These are phyloP conservation scores for Apiospora malaysiana DNA, from an alignment of 2,329 filamentous ascomycete genomes.

Conservation along the genomic window DNA sequence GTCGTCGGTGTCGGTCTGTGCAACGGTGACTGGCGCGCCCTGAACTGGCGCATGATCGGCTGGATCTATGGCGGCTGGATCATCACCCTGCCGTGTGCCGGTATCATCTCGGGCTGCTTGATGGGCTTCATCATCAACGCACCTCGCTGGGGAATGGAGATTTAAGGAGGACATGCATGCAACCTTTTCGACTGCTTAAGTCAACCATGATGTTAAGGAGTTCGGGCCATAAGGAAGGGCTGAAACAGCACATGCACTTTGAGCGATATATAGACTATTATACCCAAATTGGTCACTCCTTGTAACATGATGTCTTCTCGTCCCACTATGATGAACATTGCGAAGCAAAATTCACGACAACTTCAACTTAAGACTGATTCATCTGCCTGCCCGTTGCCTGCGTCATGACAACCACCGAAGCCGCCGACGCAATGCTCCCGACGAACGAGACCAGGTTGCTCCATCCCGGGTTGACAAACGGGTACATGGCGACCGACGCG, in stretches of 20 bases:
- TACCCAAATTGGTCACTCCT: not conserved
- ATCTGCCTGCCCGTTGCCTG: not conserved
- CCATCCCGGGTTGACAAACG: not conserved
- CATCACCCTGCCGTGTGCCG: constrained; percentile 63
- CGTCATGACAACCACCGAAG: not conserved
- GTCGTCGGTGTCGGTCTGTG: constrained; percentile 68
- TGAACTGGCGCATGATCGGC: constrained; percentile 68
- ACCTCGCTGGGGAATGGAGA: constrained; percentile 50
- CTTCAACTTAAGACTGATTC: not conserved
- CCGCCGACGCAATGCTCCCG: not conserved
- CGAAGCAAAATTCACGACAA: not conserved
- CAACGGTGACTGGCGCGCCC: constrained; percentile 61
- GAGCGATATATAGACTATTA: not conserved
- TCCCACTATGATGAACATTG: not conserved
- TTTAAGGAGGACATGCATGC: too few relatives aligned
- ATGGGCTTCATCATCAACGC: constrained; percentile 69
- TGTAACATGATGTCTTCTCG: not conserved
- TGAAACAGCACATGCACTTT: not conserved
- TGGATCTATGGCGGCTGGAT: constrained; percentile 67
- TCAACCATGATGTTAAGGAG: too few relatives aligned
- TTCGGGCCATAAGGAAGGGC: too few relatives aligned
- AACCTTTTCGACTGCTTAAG: too few relatives aligned
- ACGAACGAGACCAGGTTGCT: not conserved
- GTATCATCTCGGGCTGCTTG: constrained; percentile 62
- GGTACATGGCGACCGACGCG: too few relatives aligned